These are phyloP conservation scores for Populus davidiana DNA, from an alignment of 345 rosid genomes.

Conservation along the genomic window DNA sequence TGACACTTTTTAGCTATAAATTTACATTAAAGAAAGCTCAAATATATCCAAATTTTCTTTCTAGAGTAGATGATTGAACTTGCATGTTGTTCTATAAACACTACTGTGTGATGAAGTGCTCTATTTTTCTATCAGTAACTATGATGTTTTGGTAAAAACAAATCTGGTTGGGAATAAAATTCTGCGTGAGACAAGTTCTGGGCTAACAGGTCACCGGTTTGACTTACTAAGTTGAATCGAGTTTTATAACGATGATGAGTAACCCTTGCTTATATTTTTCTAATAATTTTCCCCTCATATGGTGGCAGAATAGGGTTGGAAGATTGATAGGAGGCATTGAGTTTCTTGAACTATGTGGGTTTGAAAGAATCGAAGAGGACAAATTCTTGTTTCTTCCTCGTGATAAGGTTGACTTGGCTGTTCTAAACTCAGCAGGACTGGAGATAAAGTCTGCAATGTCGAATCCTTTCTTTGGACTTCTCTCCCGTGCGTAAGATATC, in stretches of 20 bases:
- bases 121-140: not conserved
- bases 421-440: conserved; percentile 52
- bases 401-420: conserved; percentile 41
- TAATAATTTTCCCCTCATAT: not conserved
- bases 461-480: conserved; percentile 74
- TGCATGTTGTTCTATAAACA: not conserved
- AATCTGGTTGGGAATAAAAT: too few relatives aligned
- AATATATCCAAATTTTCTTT: not conserved
- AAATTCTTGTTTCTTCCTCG: conserved; percentile 49
- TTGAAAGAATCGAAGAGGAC: conserved; percentile 49
- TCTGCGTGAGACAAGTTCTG: too few relatives aligned
- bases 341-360: conserved; percentile 88
- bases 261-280: not conserved
- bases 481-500: conserved; percentile 22
- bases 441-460: conserved; percentile 54
- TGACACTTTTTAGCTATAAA: too few relatives aligned
- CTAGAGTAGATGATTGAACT: not conserved
- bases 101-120: not conserved
- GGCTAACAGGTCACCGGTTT: too few relatives aligned
- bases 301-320: conserved; percentile 58
- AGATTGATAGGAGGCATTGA: conserved; percentile 51
- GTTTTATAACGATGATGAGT: not conserved
- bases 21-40: not conserved
- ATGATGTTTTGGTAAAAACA: too few relatives aligned
- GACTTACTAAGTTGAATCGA: too few relatives aligned